Conservation (phyloP, 805 yeast species). For the Lachancea sp. region DNA sequence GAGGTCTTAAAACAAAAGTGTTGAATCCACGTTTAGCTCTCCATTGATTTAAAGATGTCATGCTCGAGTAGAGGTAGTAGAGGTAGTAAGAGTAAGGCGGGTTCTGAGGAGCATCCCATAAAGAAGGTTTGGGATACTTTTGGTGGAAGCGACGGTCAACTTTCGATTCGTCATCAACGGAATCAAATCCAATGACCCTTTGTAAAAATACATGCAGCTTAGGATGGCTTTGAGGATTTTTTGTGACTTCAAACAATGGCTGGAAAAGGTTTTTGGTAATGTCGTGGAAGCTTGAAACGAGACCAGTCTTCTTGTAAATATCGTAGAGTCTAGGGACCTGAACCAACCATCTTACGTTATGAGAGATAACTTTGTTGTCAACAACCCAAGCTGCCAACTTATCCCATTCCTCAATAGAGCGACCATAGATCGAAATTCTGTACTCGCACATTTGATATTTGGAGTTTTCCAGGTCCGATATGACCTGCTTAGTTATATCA, state of each 20-base stretch:
- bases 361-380: slow-evolving; percentile 84
- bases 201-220: slow-evolving; percentile 82
- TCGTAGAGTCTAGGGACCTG: slow-evolving; percentile 94
- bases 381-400: slow-evolving; percentile 91
- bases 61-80: slow-evolving; percentile 80
- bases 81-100: slow-evolving; percentile 98
- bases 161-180: slow-evolving; percentile 97
- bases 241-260: slow-evolving; percentile 86
- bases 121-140: slow-evolving; percentile 77
- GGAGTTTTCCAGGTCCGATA: slow-evolving; percentile 88
- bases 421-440: slow-evolving; percentile 90
- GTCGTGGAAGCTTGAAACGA: slow-evolving; percentile 67
- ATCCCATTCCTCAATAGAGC: slow-evolving; percentile 89
- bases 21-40: slow-evolving; percentile 69
- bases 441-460: slow-evolving; percentile 97
- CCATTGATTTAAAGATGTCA: slow-evolving; percentile 81
- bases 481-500: slow-evolving; percentile 87
- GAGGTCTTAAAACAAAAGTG: slow-evolving; percentile 94
- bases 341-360: slow-evolving; percentile 93
- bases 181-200: slow-evolving; percentile 95
- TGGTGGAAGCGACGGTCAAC: slow-evolving; percentile 74
- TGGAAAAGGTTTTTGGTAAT: slow-evolving; percentile 71
- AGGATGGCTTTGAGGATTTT: slow-evolving; percentile 83
- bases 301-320: slow-evolving; percentile 70
- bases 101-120: slow-evolving; percentile 72